Evolutionary conservation across 306 rosid species (phyloP).

Genomic region (Medicago arabica): DNA sequence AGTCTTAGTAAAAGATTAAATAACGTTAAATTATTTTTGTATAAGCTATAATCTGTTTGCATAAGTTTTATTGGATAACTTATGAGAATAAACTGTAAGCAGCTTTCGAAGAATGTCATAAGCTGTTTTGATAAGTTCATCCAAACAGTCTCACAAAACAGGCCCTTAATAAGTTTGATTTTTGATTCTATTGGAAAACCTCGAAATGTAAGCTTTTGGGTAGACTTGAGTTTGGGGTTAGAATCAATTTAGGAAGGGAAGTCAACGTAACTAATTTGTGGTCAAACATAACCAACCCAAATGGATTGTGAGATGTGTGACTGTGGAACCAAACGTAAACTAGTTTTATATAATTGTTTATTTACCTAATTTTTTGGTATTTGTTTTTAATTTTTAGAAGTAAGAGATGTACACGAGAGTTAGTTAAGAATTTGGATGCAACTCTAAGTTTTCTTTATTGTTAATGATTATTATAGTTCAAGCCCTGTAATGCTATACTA

Average conservation of each 20-base stretch:
- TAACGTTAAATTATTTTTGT: no score
- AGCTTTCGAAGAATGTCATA: no score
- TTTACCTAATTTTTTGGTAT: background rate
- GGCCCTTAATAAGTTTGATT: background rate
- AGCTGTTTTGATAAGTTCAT: no score
- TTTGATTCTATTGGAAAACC: background rate
- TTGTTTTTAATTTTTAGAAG: background rate
- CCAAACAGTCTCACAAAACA: no score
- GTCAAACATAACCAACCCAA: background rate
- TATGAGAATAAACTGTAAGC: no score
- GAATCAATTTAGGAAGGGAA: background rate
- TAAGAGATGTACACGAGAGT: background rate
- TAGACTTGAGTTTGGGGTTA: background rate
- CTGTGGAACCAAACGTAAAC: background rate
- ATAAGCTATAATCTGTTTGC: no score
- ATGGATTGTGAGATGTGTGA: background rate
- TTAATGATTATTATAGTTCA: background rate
- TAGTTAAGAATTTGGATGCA: background rate
- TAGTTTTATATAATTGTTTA: background rate
- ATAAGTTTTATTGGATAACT: no score
- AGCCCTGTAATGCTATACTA: background rate
- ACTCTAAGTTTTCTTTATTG: constrained; percentile 10
- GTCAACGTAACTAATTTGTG: background rate
- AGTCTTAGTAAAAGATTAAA: no score
- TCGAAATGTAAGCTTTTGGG: background rate